Evolutionary conservation across 1,284 basidiomycete species (phyloP).

Genomic region (Tranzscheliella williamsii): DNA sequence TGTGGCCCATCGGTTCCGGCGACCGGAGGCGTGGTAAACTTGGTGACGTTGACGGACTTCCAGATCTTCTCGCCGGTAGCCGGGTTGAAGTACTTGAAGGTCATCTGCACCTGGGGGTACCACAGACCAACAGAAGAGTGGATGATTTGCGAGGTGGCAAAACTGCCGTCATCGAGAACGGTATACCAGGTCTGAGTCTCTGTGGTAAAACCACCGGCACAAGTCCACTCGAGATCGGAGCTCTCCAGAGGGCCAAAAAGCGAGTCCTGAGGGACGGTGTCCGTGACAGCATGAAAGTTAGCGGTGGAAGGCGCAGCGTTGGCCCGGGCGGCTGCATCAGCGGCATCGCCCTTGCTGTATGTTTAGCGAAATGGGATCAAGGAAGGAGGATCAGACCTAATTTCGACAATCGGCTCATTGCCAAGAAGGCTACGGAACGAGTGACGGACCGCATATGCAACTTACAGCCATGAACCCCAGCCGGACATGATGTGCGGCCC

Average conservation of each 20-base stretch:
- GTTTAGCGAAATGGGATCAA: no score
- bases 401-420: not conserved
- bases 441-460: not conserved
- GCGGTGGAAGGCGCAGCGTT: slow-evolving; percentile 17
- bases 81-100: slow-evolving; percentile 86
- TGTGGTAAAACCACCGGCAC: slow-evolving; percentile 79
- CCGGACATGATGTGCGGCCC: slow-evolving; percentile 47
- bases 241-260: slow-evolving; percentile 71
- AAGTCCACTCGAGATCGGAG: slow-evolving; percentile 80
- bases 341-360: slow-evolving; percentile 25
- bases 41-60: slow-evolving; percentile 86
- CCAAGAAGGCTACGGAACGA: not conserved
- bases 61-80: slow-evolving; percentile 74
- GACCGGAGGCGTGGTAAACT: slow-evolving; percentile 76
- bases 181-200: slow-evolving; percentile 93
- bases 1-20: slow-evolving; percentile 60
- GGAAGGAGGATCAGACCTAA: not conserved
- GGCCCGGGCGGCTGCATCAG: slow-evolving; percentile 7
- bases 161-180: slow-evolving; percentile 78
- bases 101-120: slow-evolving; percentile 94
- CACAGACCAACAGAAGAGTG: slow-evolving; percentile 89
- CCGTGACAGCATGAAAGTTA: slow-evolving; percentile 57
- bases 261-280: slow-evolving; percentile 59
- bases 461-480: slow-evolving; percentile 59
- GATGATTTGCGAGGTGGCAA: slow-evolving; percentile 88